phyloP scores from a whole-genome alignment of 768 basidiomycete species.

The Mycena vitilis region DNA sequence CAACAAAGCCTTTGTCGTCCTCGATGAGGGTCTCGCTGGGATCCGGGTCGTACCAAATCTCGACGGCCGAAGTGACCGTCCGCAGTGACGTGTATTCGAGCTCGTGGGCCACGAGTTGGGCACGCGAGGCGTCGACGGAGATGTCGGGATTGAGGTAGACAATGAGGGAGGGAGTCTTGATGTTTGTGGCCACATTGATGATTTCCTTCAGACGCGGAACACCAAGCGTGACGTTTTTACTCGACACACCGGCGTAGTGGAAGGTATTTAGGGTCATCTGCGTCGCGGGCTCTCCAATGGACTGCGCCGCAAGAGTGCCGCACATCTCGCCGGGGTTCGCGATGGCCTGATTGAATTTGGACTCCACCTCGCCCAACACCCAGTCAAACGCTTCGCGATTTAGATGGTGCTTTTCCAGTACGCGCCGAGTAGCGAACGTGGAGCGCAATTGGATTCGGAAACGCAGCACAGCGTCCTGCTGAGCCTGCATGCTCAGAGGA shows the following conservation, averaged over 20 bases:
- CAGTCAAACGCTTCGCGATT: conserved; percentile 97
- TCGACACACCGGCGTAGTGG: conserved; percentile 99
- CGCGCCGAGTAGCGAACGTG: conserved; percentile 86
- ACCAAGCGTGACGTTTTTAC: conserved; percentile 99
- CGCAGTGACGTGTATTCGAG: conserved; percentile 93
- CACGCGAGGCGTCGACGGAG: conserved; percentile 66
- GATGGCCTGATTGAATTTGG: conserved; percentile 93
- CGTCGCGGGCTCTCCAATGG: conserved; percentile 98
- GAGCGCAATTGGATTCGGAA: conserved; percentile 96
- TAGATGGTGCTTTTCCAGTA: conserved; percentile 89
- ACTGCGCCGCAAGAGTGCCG: conserved; percentile 96
- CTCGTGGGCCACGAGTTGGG: conserved; percentile 93
- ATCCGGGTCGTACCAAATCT: conserved; percentile 98
- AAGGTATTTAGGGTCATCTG: conserved; percentile 99
- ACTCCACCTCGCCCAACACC: conserved; percentile 95
- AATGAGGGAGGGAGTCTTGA: conserved; percentile 97
- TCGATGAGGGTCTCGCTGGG: conserved; percentile 93
- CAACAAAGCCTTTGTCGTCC: conserved; percentile 95
- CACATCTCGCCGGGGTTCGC: conserved; percentile 99
- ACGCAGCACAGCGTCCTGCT: conserved; percentile 88
- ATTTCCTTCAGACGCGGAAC: conserved; percentile 99
- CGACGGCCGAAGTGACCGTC: conserved; percentile 93
- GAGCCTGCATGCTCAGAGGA: conserved; percentile 76
- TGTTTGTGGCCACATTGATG: conserved; percentile 98
- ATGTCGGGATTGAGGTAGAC: conserved; percentile 87